Evolutionary conservation across 1,284 basidiomycete genomes (phyloP).

Genomic region (Rhizoctonia solani): DNA sequence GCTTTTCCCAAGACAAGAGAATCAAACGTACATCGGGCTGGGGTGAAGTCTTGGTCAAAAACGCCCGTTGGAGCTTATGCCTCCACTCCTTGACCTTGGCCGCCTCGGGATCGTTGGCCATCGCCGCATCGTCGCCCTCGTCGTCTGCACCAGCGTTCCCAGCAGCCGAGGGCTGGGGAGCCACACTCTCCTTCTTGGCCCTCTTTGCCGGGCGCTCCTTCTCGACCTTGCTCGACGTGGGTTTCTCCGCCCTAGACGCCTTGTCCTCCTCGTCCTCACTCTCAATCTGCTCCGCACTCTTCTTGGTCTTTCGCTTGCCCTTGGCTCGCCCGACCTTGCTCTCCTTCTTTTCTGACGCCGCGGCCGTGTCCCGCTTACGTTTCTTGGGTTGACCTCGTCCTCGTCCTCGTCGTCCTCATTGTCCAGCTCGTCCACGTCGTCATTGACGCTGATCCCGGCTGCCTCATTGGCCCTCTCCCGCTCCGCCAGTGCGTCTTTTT

Average conservation of each 20-base stretch:
- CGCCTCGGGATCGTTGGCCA: conserved; percentile 70
- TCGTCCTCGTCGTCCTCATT: conserved; percentile 62
- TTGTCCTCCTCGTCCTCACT: conserved; percentile 66
- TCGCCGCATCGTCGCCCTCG: conserved; percentile 55
- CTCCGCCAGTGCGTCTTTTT: conserved; percentile 48
- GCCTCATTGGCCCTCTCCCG: conserved; percentile 52
- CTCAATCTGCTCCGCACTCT: conserved; percentile 63
- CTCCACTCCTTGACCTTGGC: conserved; percentile 82
- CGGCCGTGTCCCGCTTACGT: conserved; percentile 57
- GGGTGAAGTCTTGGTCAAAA: conserved; percentile 65
- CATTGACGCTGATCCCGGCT: conserved; percentile 64
- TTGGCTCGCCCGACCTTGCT: conserved; percentile 56
- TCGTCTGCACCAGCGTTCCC: conserved; percentile 58
- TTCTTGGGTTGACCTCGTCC: conserved; percentile 55
- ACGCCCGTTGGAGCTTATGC: conserved; percentile 87
- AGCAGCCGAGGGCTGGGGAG: conserved; percentile 10
- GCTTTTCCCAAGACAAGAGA: conserved; percentile 23
- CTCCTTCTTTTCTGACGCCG: conserved; percentile 52
- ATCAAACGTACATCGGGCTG: conserved; percentile 57
- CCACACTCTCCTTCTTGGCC: conserved; percentile 55
- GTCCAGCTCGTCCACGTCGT: conserved; percentile 68
- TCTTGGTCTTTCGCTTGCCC: conserved; percentile 43
- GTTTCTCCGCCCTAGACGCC: conserved; percentile 48
- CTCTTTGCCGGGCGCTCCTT: conserved; percentile 59
- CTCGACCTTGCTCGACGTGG: conserved; percentile 34